Percentiles rank a stretch among this genome's conserved stretches.
These are phyloP conservation scores for Clavaria fumosa DNA, from an alignment of 768 basidiomycete genomes.

Conservation along the genomic window DNA sequence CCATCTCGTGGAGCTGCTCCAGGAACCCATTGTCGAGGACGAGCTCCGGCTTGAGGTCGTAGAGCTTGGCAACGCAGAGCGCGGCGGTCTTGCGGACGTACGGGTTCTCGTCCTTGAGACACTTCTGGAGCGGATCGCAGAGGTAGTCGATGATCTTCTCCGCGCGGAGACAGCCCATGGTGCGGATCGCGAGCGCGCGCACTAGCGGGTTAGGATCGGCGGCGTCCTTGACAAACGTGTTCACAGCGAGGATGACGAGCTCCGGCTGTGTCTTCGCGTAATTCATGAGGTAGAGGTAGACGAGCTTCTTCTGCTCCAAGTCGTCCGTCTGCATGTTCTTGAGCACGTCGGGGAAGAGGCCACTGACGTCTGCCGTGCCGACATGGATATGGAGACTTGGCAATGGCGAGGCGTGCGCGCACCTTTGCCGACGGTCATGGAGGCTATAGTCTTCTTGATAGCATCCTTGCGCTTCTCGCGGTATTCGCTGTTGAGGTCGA, in stretches of 20 bases:
- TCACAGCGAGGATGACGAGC: constrained; percentile 96
- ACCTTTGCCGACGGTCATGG: constrained; percentile 99
- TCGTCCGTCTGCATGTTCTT: constrained; percentile 99
- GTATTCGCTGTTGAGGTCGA: constrained; percentile 95
- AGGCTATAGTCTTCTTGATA: constrained; percentile 93
- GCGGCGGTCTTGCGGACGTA: constrained; percentile 98
- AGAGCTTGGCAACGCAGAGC: constrained; percentile 91
- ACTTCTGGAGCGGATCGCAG: constrained; percentile 87
- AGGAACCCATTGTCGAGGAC: constrained; percentile 93
- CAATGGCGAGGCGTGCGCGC: constrained; percentile 11
- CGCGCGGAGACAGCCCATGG: constrained; percentile 93
- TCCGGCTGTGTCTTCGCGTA: constrained; percentile 99
- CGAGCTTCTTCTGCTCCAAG: constrained; percentile 98
- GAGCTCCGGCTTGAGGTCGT: constrained; percentile 90
- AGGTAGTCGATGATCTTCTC: constrained; percentile 99
- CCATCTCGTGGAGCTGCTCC: constrained; percentile 79
- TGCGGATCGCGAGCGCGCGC: constrained; percentile 89
- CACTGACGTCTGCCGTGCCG: constrained; percentile 56
- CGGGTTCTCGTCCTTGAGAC: constrained; percentile 88
- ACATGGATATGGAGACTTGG: constrained; percentile 1
- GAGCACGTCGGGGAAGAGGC: constrained; percentile 93
- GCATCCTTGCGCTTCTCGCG: constrained; percentile 94
- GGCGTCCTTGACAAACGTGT: constrained; percentile 96
- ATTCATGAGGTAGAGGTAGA: constrained; percentile 99
- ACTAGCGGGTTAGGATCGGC: constrained; percentile 96